phyloP scores from a whole-genome alignment of 768 basidiomycete species.

The Tylopilus balloui region DNA sequence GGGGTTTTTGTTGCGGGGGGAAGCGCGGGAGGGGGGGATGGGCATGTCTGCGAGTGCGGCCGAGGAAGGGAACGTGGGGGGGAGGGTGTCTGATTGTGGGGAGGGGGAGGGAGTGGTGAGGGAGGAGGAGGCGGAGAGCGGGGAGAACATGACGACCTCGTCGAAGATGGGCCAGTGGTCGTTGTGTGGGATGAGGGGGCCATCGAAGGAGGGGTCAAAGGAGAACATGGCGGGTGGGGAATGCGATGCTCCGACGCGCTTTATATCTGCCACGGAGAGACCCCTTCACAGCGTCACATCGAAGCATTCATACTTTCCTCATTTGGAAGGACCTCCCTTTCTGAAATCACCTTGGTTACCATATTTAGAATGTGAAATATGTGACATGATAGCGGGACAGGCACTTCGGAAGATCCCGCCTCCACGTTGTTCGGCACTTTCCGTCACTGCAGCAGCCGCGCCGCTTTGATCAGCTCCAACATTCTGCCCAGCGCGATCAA shows the following conservation, averaged over 20 bases:
- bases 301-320: slow-evolving; percentile 7
- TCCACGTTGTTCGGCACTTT: slow-evolving; percentile 21
- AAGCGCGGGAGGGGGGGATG: slow-evolving; percentile 26
- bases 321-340: slow-evolving; percentile 18
- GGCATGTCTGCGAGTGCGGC: slow-evolving; percentile 27
- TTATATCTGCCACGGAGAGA: slow-evolving; percentile 22
- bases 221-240: slow-evolving; percentile 13
- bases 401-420: slow-evolving; percentile 17
- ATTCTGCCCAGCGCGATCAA: slow-evolving; percentile 41
- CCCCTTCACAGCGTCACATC: slow-evolving; percentile 29
- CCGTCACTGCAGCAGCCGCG: background rate
- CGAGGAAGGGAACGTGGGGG: slow-evolving; percentile 12
- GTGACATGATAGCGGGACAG: background rate
- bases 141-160: slow-evolving; percentile 7
- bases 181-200: slow-evolving; percentile 1
- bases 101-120: slow-evolving; percentile 9
- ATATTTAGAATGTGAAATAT: slow-evolving; percentile 10
- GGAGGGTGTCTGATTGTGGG: background rate
- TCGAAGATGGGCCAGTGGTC: slow-evolving; percentile 28
- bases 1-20: slow-evolving; percentile 33
- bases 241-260: slow-evolving; percentile 5
- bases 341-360: slow-evolving; percentile 27
- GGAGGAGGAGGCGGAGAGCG: slow-evolving; percentile 11
- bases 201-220: slow-evolving; percentile 13
- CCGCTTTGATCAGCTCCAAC: slow-evolving; percentile 37